Evolutionary conservation across 306 rosid species (phyloP).

Genomic region (Medicago lupulina): DNA sequence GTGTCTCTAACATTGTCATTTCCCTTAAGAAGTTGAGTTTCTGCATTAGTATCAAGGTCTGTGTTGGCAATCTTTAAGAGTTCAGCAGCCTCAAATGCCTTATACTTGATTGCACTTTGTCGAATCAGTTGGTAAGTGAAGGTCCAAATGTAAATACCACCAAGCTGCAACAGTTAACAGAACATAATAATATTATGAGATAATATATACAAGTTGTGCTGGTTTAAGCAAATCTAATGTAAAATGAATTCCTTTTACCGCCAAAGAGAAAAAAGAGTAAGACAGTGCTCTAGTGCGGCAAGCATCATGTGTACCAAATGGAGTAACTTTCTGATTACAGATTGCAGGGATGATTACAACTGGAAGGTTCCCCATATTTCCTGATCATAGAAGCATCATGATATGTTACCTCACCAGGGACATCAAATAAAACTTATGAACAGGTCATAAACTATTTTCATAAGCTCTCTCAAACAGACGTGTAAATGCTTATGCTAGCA

Average conservation of each 20-base stretch:
- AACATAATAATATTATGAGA: conserved; percentile 1
- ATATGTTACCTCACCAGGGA: too few relatives aligned
- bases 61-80: conserved; percentile 42
- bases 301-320: conserved; percentile 61
- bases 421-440: too few relatives aligned
- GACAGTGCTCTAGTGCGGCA: conserved; percentile 70
- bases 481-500: not conserved
- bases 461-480: not conserved
- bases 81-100: conserved; percentile 55
- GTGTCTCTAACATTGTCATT: conserved; percentile 43
- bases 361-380: conserved; percentile 90
- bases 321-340: conserved; percentile 75
- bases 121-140: conserved; percentile 66
- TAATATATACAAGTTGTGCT: not conserved
- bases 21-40: conserved; percentile 59
- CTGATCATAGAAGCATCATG: conserved; percentile 48
- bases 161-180: conserved; percentile 57
- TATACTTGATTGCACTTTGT: conserved; percentile 51
- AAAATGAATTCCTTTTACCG: conserved; percentile 54
- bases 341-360: conserved; percentile 83
- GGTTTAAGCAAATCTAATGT: not conserved
- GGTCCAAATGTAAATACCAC: conserved; percentile 83
- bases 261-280: conserved; percentile 89
- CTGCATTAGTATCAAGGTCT: conserved; percentile 43
- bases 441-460: not conserved